A percentile compares a stretch with the other conserved stretches of the same genome.
These are phyloP conservation scores for Plenodomus tracheiphilus DNA, from an alignment of 2,329 filamentous ascomycete genomes.

Conservation along the genomic window DNA sequence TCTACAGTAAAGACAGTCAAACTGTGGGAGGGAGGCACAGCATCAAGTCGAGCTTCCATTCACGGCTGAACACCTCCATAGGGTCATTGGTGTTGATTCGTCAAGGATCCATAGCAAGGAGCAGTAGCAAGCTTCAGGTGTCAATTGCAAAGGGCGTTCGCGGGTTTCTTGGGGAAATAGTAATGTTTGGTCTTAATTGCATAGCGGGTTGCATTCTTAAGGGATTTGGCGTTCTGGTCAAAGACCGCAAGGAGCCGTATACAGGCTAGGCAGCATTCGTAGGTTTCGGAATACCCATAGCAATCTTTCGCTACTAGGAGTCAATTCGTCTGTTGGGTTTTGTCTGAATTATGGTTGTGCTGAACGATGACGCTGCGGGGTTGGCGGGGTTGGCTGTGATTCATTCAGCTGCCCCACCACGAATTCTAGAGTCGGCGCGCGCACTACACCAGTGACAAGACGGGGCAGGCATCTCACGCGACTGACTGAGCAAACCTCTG, in stretches of 20 bases:
- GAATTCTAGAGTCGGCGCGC: slow-evolving; percentile 5
- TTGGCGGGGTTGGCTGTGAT: slow-evolving; percentile 20
- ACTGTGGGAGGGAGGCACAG: slow-evolving; percentile 35
- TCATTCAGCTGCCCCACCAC: slow-evolving; percentile 19
- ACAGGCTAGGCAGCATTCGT: background rate
- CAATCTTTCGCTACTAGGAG: background rate
- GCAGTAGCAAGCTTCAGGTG: background rate
- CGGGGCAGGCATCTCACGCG: background rate
- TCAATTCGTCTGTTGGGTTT: background rate
- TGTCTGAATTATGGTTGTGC: background rate
- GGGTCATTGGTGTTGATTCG: background rate
- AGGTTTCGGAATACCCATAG: background rate
- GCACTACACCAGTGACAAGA: slow-evolving; percentile 2
- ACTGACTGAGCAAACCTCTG: background rate
- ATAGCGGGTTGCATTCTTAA: background rate
- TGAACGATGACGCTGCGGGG: slow-evolving; percentile 17
- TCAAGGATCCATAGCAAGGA: background rate
- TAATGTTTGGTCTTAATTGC: background rate
- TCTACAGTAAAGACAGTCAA: slow-evolving; percentile 33
- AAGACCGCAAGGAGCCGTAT: background rate
- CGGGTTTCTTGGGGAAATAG: background rate
- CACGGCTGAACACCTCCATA: slow-evolving; percentile 6
- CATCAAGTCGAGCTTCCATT: slow-evolving; percentile 23
- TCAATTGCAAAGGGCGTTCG: background rate
- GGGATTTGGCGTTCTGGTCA: background rate